Conservation (phyloP, 768 basidiomycete genomes). For the Kwoniella dejecticola region DNA sequence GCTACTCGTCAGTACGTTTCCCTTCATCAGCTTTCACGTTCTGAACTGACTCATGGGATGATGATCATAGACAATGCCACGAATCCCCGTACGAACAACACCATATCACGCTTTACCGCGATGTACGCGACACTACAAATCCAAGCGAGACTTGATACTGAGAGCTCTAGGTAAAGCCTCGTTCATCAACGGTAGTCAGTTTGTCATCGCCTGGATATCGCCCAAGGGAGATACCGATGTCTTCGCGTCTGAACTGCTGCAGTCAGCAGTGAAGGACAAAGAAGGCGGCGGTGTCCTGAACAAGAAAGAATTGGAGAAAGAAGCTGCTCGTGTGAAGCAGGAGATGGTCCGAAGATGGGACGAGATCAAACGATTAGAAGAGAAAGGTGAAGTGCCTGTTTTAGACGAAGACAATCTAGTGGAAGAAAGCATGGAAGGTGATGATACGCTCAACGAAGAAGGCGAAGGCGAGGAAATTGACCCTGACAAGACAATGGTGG, state of each 20-base stretch:
- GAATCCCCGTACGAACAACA: constrained; percentile 56
- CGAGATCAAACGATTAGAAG: constrained; percentile 42
- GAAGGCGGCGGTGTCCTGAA: constrained; percentile 31
- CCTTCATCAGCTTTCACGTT: too few species aligned
- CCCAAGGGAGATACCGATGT: constrained; percentile 56
- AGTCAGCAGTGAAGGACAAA: constrained; percentile 35
- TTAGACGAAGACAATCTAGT: constrained; percentile 41
- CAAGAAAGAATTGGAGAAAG: constrained; percentile 39
- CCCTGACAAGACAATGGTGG: constrained; percentile 43
- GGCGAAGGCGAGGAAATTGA: constrained; percentile 36
- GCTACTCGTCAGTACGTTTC: not conserved
- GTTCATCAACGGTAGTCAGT: constrained; percentile 57
- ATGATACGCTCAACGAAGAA: constrained; percentile 14
- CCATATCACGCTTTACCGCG: constrained; percentile 55
- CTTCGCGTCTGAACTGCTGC: constrained; percentile 56
- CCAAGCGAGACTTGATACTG: constrained; percentile 56
- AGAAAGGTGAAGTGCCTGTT: constrained; percentile 38
- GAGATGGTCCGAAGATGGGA: constrained; percentile 47
- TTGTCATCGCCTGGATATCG: constrained; percentile 56
- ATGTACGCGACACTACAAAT: constrained; percentile 56
- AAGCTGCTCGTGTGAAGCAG: constrained; percentile 34
- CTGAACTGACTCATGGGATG: not conserved
- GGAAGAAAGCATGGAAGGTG: constrained; percentile 32
- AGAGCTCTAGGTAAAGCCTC: constrained; percentile 55
- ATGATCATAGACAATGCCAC: constrained; percentile 48